phyloP scores from a whole-genome alignment of 192 early-diverging fungal species.

The Mortierella claussenii region DNA sequence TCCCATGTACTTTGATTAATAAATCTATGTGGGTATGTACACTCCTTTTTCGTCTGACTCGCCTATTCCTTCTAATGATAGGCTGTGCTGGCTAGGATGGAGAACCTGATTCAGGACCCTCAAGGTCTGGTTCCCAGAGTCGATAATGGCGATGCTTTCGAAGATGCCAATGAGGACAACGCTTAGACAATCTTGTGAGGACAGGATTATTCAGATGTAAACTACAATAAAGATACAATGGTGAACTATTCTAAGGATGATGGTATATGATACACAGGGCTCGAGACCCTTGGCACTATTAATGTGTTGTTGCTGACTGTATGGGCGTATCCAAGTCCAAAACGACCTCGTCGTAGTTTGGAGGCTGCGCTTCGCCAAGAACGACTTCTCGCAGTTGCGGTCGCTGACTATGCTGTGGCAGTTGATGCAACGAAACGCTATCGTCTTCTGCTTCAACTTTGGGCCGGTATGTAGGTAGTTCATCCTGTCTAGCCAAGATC shows the following conservation, averaged over 20 bases:
- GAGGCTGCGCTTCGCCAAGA: constrained; percentile 23
- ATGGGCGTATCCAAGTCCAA: background rate
- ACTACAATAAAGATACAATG: too few species aligned
- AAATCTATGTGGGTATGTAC: background rate
- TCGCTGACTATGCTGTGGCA: background rate
- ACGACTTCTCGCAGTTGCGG: constrained; percentile 3
- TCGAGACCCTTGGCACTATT: too few species aligned
- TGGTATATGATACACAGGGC: too few species aligned
- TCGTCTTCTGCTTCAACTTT: constrained; percentile 13
- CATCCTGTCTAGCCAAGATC: constrained; percentile 39
- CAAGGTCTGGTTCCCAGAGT: constrained; percentile 15
- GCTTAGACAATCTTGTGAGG: too few species aligned
- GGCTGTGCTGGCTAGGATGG: constrained; percentile 38
- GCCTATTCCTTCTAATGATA: background rate
- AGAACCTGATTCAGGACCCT: constrained; percentile 39
- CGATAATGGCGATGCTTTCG: constrained; percentile 14
- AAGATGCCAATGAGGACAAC: constrained; percentile 37
- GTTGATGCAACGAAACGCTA: background rate
- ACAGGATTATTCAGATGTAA: too few species aligned
- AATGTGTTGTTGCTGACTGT: background rate
- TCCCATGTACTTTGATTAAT: background rate
- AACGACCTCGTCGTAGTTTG: constrained; percentile 32
- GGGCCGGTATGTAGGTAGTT: constrained; percentile 31
- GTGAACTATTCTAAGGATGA: too few species aligned
- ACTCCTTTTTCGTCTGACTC: constrained; percentile 5